Evolutionary conservation across 768 basidiomycete species (phyloP).

Genomic region (Lentinula sp.): DNA sequence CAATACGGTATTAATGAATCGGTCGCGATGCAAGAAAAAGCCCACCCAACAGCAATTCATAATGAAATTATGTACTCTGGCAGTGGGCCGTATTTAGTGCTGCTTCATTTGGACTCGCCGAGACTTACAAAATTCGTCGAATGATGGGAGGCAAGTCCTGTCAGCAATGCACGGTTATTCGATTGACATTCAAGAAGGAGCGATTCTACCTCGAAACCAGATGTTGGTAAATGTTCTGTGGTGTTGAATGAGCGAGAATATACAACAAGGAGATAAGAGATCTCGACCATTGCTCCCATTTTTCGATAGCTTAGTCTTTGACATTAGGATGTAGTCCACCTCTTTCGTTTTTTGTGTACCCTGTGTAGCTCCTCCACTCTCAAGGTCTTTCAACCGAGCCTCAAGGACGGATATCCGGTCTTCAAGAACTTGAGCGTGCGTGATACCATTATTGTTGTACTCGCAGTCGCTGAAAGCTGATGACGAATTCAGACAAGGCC

Average conservation of each 20-base stretch:
- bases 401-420: constrained; percentile 38
- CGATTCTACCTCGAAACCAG: background rate
- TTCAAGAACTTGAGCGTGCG: constrained; percentile 40
- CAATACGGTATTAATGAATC: constrained; percentile 24
- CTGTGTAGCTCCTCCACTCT: constrained; percentile 10
- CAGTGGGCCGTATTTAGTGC: background rate
- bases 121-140: constrained; percentile 1
- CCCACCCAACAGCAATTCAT: constrained; percentile 24
- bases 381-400: constrained; percentile 35
- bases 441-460: constrained; percentile 39
- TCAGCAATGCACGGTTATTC: background rate
- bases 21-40: constrained; percentile 36
- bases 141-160: background rate
- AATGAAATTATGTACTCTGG: constrained; percentile 8
- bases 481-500: constrained; percentile 39
- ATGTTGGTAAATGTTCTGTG: background rate
- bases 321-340: background rate
- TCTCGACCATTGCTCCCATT: background rate
- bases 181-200: background rate
- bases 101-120: background rate
- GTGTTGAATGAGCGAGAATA: background rate
- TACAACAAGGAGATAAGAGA: background rate
- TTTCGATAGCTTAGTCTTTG: background rate
- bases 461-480: constrained; percentile 47
- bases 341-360: constrained; percentile 13